Conservation (phyloP, 2,329 filamentous ascomycete genomes). For the Stagonosporopsis tanaceti region DNA sequence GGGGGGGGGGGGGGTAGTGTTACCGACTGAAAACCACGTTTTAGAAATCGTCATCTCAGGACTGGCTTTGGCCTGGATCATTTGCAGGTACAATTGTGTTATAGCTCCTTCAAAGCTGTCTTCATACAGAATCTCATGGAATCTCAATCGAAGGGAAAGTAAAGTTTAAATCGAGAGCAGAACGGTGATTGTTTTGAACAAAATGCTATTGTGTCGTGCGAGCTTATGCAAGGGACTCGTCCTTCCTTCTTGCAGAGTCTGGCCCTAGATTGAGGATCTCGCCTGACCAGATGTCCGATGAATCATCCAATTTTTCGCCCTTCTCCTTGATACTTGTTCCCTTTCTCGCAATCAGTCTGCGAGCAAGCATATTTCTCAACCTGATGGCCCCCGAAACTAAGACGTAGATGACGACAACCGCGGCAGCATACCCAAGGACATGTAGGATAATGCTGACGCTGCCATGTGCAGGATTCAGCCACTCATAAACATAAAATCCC, state of each 20-base stretch:
- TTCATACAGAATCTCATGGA: no score
- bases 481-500: constrained; percentile 77
- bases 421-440: constrained; percentile 33
- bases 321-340: constrained; percentile 20
- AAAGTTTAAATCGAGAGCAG: not conserved
- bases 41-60: no score
- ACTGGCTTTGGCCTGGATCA: not conserved
- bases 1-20: no score
- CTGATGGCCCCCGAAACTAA: constrained; percentile 27
- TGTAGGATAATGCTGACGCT: constrained; percentile 32
- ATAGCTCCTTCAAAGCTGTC: no score
- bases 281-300: constrained; percentile 25
- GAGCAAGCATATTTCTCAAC: constrained; percentile 23
- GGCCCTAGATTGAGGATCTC: constrained; percentile 19
- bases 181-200: not conserved
- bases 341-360: constrained; percentile 10
- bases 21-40: no score
- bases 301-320: constrained; percentile 21
- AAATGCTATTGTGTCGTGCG: not conserved
- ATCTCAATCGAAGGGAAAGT: not conserved
- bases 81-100: no score
- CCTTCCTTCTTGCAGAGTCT: constrained; percentile 2
- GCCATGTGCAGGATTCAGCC: constrained; percentile 40
- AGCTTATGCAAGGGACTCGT: constrained; percentile 12
- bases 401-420: constrained; percentile 30